These are phyloP conservation scores for Coemansia aciculifera DNA, from an alignment of 192 early-diverging fungal species.

Conservation along the genomic window DNA sequence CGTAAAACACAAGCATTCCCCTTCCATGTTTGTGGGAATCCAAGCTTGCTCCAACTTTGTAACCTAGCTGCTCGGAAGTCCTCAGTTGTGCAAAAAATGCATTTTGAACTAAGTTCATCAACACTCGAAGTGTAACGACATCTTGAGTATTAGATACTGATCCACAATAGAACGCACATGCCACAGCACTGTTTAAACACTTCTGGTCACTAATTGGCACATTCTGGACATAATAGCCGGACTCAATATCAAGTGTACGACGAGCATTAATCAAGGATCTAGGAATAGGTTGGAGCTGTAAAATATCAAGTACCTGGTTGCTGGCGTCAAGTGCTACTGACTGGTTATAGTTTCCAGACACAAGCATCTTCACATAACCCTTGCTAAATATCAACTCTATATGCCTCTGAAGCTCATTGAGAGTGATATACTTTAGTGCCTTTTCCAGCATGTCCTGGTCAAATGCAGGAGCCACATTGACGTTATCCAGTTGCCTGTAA, in stretches of 20 bases:
- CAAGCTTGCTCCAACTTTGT: conserved; percentile 21
- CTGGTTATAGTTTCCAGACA: conserved; percentile 32
- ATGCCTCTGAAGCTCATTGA: conserved; percentile 69
- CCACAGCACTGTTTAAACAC: conserved; percentile 56
- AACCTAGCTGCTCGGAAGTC: conserved; percentile 49
- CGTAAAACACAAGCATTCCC: conserved; percentile 58
- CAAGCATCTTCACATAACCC: no score
- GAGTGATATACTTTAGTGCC: conserved; percentile 68
- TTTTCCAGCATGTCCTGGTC: conserved; percentile 68
- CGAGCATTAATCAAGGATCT: background rate
- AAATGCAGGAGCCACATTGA: no score
- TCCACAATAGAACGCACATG: conserved; percentile 75
- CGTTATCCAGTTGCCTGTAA: no score
- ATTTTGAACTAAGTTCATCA: conserved; percentile 73
- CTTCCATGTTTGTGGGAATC: background rate
- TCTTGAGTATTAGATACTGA: conserved; percentile 57
- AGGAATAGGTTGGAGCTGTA: conserved; percentile 60
- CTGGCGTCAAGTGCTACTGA: conserved; percentile 63
- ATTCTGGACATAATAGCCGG: conserved; percentile 23
- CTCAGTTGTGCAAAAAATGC: conserved; percentile 86
- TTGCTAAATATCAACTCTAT: conserved; percentile 62
- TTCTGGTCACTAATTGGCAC: conserved; percentile 46
- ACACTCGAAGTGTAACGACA: conserved; percentile 59
- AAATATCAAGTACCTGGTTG: background rate
- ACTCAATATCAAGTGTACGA: conserved; percentile 14